These are phyloP conservation scores for Ophiostoma perfectum DNA, from an alignment of 2,329 filamentous ascomycete species.

Conservation along the genomic window DNA sequence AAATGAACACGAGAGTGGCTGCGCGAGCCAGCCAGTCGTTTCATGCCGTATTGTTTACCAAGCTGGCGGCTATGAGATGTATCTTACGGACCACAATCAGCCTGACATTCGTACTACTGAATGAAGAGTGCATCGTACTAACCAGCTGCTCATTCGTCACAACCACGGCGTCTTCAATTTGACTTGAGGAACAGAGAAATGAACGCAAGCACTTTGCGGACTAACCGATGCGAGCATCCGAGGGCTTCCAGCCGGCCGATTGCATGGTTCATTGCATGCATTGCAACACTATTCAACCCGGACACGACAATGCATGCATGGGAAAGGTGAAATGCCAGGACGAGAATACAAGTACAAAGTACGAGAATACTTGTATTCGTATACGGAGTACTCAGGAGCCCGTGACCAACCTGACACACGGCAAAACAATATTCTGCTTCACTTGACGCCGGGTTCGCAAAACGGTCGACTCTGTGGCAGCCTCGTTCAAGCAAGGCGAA, in stretches of 20 bases:
- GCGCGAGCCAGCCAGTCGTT: background rate
- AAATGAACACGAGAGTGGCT: no score
- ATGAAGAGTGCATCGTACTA: no score
- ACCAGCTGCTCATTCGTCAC: no score
- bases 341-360: background rate
- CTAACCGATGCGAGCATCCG: no score
- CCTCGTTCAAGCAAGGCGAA: background rate
- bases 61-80: background rate
- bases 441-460: constrained; percentile 10
- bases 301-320: background rate
- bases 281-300: background rate
- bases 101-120: background rate
- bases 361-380: background rate
- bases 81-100: background rate
- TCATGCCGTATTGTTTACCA: background rate
- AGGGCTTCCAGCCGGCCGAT: background rate
- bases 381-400: background rate
- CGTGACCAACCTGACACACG: constrained; percentile 3
- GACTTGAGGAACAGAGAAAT: no score
- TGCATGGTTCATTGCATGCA: background rate
- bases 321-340: background rate
- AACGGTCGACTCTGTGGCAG: background rate
- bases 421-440: constrained; percentile 4
- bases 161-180: no score
- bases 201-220: no score